Percentiles rank a stretch among this genome's conserved stretches.
Evolutionary conservation across 2,329 filamentous ascomycete species (phyloP).

Genomic region (Cercospora sojina): DNA sequence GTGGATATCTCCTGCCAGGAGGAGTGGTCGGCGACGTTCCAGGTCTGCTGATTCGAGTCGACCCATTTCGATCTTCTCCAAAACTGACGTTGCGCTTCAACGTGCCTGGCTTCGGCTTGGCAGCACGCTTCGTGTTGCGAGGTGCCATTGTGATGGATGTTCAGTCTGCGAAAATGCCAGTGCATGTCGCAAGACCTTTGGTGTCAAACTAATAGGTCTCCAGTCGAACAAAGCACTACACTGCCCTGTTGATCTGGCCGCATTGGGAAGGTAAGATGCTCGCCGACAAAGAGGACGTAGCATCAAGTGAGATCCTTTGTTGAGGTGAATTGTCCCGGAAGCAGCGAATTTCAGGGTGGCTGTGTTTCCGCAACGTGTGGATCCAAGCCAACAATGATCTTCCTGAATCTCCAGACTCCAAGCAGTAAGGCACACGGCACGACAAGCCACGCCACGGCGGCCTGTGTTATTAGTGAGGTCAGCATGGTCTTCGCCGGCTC

Average conservation of each 20-base stretch:
- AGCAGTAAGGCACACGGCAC: slow-evolving; percentile 50
- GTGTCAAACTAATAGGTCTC: background rate
- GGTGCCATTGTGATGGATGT: background rate
- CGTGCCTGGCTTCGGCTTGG: background rate
- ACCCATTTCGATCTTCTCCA: slow-evolving; percentile 6
- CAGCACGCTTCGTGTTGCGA: background rate
- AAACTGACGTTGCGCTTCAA: slow-evolving; percentile 9
- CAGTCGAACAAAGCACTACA: background rate
- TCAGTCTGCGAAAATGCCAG: background rate
- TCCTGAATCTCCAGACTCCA: slow-evolving; percentile 36
- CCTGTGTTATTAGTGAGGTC: slow-evolving; percentile 73
- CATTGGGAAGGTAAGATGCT: background rate
- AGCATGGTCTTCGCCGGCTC: slow-evolving; percentile 62
- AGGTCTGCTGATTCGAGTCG: slow-evolving; percentile 2
- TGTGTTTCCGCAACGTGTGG: background rate
- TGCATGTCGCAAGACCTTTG: background rate
- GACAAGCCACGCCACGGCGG: slow-evolving; percentile 64
- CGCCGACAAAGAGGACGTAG: background rate
- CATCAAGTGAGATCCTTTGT: background rate
- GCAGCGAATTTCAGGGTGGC: background rate
- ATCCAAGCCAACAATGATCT: slow-evolving; percentile 8
- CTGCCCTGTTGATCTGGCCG: background rate
- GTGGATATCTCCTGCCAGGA: background rate
- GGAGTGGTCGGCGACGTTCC: slow-evolving; percentile 8
- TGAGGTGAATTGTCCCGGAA: background rate